Percentiles rank a stretch among this genome's conserved stretches.
These are phyloP conservation scores for Thermochaetoides dissita DNA, from an alignment of 2,329 filamentous ascomycete species.

Conservation along the genomic window DNA sequence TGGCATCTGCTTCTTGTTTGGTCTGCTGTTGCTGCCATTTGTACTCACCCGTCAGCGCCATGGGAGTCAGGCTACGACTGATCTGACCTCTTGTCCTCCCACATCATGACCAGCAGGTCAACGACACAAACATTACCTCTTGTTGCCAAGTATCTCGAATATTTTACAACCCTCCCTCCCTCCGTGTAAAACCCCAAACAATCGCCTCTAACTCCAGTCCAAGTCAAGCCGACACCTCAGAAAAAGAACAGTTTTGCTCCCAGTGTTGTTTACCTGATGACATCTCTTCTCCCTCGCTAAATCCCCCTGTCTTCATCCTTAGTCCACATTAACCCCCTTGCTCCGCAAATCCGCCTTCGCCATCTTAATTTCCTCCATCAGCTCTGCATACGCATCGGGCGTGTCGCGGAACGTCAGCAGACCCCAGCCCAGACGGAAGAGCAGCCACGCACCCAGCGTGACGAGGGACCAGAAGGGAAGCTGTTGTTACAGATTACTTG, in stretches of 20 bases:
- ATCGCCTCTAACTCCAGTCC: neutral
- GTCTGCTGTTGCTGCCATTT: too few species aligned
- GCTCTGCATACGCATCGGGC: constrained; percentile 74
- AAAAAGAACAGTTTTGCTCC: too few species aligned
- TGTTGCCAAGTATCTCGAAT: too few species aligned
- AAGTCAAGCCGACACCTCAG: neutral
- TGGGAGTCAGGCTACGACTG: too few species aligned
- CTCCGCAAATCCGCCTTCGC: constrained; percentile 60
- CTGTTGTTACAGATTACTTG: constrained; percentile 29
- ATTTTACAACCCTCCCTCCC: too few species aligned
- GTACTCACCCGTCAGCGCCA: too few species aligned
- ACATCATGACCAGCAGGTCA: too few species aligned
- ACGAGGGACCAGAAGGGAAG: constrained; percentile 88
- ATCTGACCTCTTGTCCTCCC: too few species aligned
- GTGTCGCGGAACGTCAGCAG: constrained; percentile 96
- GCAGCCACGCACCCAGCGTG: constrained; percentile 78
- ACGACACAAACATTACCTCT: too few species aligned
- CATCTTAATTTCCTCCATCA: constrained; percentile 70
- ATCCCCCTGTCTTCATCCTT: constrained; percentile 15
- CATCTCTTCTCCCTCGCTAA: neutral
- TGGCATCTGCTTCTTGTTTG: too few species aligned
- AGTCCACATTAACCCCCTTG: constrained; percentile 68
- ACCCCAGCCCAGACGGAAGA: constrained; percentile 82
- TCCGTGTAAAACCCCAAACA: too few species aligned
- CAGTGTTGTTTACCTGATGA: too few species aligned